Evolutionary conservation across 163 green algal genomes (phyloP), one percentile per base, ranked within the genome.

Genomic region (Chlamydomonas reinhardtii): DNA sequence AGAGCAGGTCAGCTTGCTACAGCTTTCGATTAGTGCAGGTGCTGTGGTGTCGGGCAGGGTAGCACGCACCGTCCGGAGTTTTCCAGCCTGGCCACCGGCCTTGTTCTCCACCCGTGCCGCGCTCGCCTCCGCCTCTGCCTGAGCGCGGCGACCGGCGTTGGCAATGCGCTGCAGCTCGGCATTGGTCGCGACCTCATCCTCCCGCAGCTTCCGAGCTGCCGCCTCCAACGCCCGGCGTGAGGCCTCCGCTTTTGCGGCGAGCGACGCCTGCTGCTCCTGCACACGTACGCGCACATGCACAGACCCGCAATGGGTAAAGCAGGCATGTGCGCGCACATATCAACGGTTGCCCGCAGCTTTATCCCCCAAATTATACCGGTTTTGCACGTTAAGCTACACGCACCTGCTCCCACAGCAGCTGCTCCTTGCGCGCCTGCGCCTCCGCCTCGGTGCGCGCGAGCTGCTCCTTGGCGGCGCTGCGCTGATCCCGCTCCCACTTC

Each of bases 401-500:
- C 48, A 56, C 48, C 48, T 56, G 48, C 48, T 56, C 48, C 48
- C 19, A 14, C 11, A 56, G 5, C 6, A 56, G 48, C 48, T 20
- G 48, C 48, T 56, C 20, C 29, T 9, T 34, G 12, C 22, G 59
- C 37, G 34, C 43, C 71, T 31, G 64, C 35, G 85, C 59, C 35
- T 86, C 52, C 39, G 34, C 71, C 72, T 70, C 25, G 37, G 52
- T 82, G 31, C 62, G n/a, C 16, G 77, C 86, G 11, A 80, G 35
- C 35, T 20, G 75, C 56, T 84, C 81, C 80, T 85, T 84, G 39
- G 69, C 76, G 16, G 54, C 35, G 76, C 88, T 32, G 37, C 52
- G 17, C 73, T 91, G 69, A 83, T 91, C 73, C 17, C 37, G 52
- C 64, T 90, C 76, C 85, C 85, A 87, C 0, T 81, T 73, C 1